These are phyloP conservation scores for Yamadazyma conglobata DNA, from an alignment of 1,139 yeast species.

Conservation along the genomic window DNA sequence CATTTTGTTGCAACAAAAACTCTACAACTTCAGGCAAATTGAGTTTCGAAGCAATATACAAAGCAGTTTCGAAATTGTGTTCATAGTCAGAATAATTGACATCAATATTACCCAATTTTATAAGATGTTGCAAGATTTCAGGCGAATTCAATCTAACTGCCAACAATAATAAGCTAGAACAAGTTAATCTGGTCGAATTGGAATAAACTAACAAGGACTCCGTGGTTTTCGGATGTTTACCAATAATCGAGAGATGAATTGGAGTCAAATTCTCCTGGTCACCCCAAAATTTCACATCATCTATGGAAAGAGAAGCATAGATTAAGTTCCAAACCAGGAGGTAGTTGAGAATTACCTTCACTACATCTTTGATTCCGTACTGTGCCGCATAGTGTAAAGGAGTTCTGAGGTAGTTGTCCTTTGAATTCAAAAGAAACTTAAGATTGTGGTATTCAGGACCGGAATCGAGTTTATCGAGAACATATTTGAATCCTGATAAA, in stretches of 20 bases:
- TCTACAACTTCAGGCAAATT: conserved; percentile 54
- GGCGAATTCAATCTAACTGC: conserved; percentile 71
- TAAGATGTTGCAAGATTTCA: conserved; percentile 51
- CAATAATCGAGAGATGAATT: conserved; percentile 75
- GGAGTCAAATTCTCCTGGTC: conserved; percentile 85
- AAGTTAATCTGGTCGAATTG: conserved; percentile 28
- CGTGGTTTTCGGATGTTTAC: conserved; percentile 78
- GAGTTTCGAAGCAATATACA: conserved; percentile 74
- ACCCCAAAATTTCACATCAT: conserved; percentile 64
- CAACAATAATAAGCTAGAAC: conserved; percentile 56
- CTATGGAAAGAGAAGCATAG: conserved; percentile 49
- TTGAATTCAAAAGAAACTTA: conserved; percentile 55
- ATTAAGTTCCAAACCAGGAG: conserved; percentile 28
- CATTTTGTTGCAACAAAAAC: conserved; percentile 51
- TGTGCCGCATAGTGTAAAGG: conserved; percentile 91
- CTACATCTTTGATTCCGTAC: conserved; percentile 70
- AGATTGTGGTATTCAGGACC: conserved; percentile 13
- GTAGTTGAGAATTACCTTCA: conserved; percentile 53
- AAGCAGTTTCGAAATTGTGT: conserved; percentile 69
- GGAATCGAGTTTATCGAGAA: conserved; percentile 40
- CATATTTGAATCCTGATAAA: conserved; percentile 22
- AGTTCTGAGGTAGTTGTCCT: conserved; percentile 75
- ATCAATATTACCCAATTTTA: conserved; percentile 58
- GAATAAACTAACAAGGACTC: conserved; percentile 53
- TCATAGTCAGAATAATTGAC: conserved; percentile 62